Conservation (phyloP, 2,329 filamentous ascomycete genomes). For the Paraphoma chrysanthemicola region DNA sequence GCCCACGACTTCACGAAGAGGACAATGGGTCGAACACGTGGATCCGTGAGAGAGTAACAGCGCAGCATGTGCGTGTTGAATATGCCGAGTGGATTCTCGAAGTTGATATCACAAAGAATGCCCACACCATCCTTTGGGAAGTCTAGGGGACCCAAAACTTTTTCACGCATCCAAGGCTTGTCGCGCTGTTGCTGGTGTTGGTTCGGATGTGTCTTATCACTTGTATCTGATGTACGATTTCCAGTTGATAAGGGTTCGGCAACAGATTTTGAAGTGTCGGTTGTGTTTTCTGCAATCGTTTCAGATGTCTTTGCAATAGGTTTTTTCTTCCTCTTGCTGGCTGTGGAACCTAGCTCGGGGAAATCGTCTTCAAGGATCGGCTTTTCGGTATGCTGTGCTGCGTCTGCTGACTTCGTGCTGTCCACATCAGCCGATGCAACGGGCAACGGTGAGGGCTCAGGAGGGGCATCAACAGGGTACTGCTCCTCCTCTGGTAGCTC, state of each 20-base stretch:
- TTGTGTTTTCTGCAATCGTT: neutral
- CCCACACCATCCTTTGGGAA: slow-evolving; percentile 79
- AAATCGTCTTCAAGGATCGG: slow-evolving; percentile 6
- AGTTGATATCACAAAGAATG: slow-evolving; percentile 93
- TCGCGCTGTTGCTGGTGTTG: slow-evolving; percentile 32
- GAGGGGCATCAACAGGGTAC: slow-evolving; percentile 34
- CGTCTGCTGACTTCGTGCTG: slow-evolving; percentile 12
- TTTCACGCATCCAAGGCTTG: slow-evolving; percentile 54
- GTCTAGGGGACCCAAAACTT: slow-evolving; percentile 65
- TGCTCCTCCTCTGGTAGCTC: slow-evolving; percentile 56
- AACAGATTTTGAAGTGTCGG: slow-evolving; percentile 22
- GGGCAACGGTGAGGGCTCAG: slow-evolving; percentile 15
- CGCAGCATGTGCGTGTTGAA: slow-evolving; percentile 84
- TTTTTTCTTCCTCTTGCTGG: slow-evolving; percentile 7
- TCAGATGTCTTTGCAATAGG: slow-evolving; percentile 1
- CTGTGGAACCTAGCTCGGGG: slow-evolving; percentile 5
- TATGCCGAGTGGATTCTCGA: slow-evolving; percentile 80
- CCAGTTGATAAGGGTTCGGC: slow-evolving; percentile 2
- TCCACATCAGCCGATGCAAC: slow-evolving; percentile 16
- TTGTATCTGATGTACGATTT: neutral
- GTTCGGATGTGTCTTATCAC: slow-evolving; percentile 19
- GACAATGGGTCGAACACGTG: slow-evolving; percentile 77
- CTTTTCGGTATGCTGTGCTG: slow-evolving; percentile 10
- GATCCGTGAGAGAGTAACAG: slow-evolving; percentile 82
- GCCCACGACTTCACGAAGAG: slow-evolving; percentile 93